These are phyloP conservation scores for Colletotrichum abscissum DNA, from an alignment of 2,329 filamentous ascomycete species.

Conservation along the genomic window DNA sequence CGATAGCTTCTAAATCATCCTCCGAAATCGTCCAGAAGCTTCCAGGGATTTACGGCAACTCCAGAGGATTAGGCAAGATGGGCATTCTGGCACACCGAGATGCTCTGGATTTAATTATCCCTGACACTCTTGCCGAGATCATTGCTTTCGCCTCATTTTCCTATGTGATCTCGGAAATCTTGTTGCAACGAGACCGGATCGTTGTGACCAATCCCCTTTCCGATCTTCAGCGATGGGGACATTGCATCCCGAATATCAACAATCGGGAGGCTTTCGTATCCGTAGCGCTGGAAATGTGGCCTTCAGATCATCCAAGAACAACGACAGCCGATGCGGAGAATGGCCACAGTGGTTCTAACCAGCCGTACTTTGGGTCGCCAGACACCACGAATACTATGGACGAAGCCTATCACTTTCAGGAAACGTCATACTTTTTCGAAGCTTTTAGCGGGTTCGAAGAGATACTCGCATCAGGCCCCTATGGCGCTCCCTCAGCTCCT, in stretches of 20 bases:
- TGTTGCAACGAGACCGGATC: not conserved
- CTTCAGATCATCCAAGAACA: not conserved
- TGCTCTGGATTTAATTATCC: constrained; percentile 14
- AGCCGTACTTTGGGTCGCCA: too few species aligned
- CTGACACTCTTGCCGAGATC: constrained; percentile 18
- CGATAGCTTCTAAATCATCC: not conserved
- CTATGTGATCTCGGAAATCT: constrained; percentile 34
- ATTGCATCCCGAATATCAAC: constrained; percentile 15
- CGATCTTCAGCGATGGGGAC: constrained; percentile 34
- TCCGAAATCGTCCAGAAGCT: not conserved
- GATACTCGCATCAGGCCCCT: too few species aligned
- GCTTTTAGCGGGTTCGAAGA: too few species aligned
- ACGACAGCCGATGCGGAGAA: too few species aligned
- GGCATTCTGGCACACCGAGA: constrained; percentile 38
- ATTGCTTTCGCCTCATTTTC: constrained; percentile 40
- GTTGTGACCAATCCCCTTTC: constrained; percentile 19
- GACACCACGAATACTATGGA: too few species aligned
- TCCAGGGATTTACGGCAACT: constrained; percentile 6
- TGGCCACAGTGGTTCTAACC: too few species aligned
- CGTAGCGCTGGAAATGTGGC: constrained; percentile 34
- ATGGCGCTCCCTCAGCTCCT: too few species aligned
- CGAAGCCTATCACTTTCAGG: too few species aligned
- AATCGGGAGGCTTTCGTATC: constrained; percentile 33
- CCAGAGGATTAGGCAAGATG: constrained; percentile 30
- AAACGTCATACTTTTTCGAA: too few species aligned